Percentiles rank a stretch among this genome's conserved stretches.
Conservation (phyloP, 1,139 yeast genomes). For the Blastobotrys arbuscula region DNA sequence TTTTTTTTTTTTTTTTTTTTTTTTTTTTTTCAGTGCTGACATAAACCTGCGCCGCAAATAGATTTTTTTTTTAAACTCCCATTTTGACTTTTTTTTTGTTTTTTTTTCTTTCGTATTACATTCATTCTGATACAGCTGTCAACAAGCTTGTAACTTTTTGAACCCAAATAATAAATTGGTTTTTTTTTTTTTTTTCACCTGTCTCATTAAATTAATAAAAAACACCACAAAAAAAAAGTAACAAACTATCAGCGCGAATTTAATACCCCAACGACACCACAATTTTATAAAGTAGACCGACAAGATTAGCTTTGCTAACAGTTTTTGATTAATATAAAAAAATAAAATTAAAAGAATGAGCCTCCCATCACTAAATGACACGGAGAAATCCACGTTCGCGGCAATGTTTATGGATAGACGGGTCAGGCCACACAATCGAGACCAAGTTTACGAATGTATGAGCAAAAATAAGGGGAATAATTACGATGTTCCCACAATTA, state of each 20-base stretch:
- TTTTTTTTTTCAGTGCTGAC: not conserved
- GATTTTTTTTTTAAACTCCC: too few relatives aligned
- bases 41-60: too few relatives aligned
- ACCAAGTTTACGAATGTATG: slow-evolving; percentile 6
- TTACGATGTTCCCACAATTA: not conserved
- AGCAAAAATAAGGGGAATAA: not conserved
- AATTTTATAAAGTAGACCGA: too few relatives aligned
- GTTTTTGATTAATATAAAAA: not conserved
- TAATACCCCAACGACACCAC: not conserved
- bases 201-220: too few relatives aligned
- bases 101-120: not conserved
- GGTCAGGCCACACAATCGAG: slow-evolving; percentile 2
- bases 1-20: not conserved
- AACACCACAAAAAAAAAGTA: too few relatives aligned
- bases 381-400: slow-evolving; percentile 5
- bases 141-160: not conserved
- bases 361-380: not conserved
- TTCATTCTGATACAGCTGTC: not conserved
- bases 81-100: not conserved
- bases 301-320: too few relatives aligned
- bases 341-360: not conserved
- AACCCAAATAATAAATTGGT: too few relatives aligned
- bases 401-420: slow-evolving; percentile 8
- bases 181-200: not conserved
- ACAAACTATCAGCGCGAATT: too few relatives aligned